phyloP scores from a whole-genome alignment of 805 yeast species.

The Candida corydali region DNA sequence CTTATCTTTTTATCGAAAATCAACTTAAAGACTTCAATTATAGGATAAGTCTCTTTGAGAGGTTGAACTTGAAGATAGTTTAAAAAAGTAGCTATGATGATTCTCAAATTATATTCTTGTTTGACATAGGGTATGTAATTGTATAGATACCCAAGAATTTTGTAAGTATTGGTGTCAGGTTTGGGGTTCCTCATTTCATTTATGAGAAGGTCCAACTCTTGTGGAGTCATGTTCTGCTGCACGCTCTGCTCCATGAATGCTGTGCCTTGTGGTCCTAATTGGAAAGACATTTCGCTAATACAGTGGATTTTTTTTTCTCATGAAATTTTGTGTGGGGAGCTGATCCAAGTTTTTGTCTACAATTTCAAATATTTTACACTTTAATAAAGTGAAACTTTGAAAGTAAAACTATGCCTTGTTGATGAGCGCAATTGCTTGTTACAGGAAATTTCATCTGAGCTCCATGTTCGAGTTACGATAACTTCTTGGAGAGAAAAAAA shows the following conservation, averaged over 20 bases:
- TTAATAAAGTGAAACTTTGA: too few relatives aligned
- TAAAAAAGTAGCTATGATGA: conserved; percentile 42
- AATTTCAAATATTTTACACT: too few relatives aligned
- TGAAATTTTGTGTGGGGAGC: neutral
- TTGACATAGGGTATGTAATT: conserved; percentile 50
- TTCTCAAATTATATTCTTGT: conserved; percentile 40
- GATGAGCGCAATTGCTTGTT: too few relatives aligned
- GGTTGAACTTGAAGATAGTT: conserved; percentile 22
- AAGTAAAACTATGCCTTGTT: too few relatives aligned
- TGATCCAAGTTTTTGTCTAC: too few relatives aligned
- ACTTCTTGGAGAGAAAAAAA: too few relatives aligned
- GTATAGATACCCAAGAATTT: conserved; percentile 43
- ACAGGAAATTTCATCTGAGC: too few relatives aligned
- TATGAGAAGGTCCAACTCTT: conserved; percentile 46
- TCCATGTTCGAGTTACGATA: too few relatives aligned
- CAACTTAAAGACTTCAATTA: conserved; percentile 47
- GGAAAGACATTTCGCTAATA: neutral
- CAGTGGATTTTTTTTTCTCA: conserved; percentile 1
- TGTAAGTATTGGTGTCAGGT: conserved; percentile 23
- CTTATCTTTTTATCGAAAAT: conserved; percentile 42
- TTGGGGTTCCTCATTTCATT: conserved; percentile 41
- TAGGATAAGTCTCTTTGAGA: conserved; percentile 30
- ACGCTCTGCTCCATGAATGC: conserved; percentile 2
- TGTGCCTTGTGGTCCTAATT: conserved; percentile 10
- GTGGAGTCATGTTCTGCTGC: conserved; percentile 18